Percentiles rank a stretch among this genome's conserved stretches.
These are phyloP conservation scores for Brettanomyces bruxellensis DNA, from an alignment of 805 yeast genomes.

Conservation along the genomic window DNA sequence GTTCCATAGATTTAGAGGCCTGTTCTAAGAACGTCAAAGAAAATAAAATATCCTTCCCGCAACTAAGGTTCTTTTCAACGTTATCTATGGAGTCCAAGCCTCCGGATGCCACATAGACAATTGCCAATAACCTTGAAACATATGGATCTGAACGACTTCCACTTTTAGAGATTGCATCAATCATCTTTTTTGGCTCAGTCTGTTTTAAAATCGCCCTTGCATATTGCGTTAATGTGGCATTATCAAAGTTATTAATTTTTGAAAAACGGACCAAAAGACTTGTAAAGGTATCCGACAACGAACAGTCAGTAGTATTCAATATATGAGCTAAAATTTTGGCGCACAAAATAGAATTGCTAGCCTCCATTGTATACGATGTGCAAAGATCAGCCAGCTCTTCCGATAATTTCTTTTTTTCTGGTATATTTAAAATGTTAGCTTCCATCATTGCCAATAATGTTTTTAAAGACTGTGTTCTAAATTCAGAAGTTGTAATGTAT, in stretches of 20 bases:
- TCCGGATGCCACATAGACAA: constrained; percentile 24
- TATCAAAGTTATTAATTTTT: constrained; percentile 10
- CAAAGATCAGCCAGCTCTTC: constrained; percentile 4
- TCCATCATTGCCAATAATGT: constrained; percentile 8
- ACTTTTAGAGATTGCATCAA: constrained; percentile 6
- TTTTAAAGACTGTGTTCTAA: constrained; percentile 11
- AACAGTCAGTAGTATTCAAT: constrained; percentile 1
- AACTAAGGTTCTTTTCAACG: constrained; percentile 11
- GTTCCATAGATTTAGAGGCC: constrained; percentile 29
- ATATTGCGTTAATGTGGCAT: constrained; percentile 11
- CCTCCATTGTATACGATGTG: constrained; percentile 7
- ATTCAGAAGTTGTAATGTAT: constrained; percentile 13
- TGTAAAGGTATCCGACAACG: constrained; percentile 5
- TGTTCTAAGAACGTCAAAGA: constrained; percentile 39
- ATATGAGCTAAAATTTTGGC: constrained; percentile 10
- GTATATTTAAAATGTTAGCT: constrained; percentile 4
- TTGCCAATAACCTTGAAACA: constrained; percentile 23
- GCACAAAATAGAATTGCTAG: constrained; percentile 4
- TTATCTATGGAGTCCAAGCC: constrained; percentile 23
- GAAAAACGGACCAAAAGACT: constrained; percentile 11
- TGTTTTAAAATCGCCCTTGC: constrained; percentile 11
- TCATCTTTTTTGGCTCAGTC: constrained; percentile 6
- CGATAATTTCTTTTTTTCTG: constrained; percentile 4
- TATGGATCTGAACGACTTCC: constrained; percentile 17
- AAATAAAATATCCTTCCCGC: constrained; percentile 17